Base-by-base conservation (phyloP, 2,329 filamentous ascomycete species). In the Fusarium phyllophilum region DNA sequence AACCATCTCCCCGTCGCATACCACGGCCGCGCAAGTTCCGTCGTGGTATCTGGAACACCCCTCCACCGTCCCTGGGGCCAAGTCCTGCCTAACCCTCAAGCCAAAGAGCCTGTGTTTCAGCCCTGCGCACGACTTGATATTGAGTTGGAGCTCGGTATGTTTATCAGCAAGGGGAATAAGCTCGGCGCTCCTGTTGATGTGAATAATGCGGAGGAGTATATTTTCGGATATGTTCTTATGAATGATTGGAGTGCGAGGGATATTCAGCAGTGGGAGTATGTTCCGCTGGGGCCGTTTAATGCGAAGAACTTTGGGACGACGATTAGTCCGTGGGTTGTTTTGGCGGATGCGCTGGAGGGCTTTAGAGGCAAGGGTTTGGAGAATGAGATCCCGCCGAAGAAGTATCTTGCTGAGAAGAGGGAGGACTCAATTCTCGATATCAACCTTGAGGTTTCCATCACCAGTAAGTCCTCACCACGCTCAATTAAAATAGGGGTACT, bases 1-100 rank as follows among this genome's bases (percentile, higher is more conserved):
- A 93, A 89, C 65, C 92, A 95, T 76, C 85, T 96, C 0, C 94
- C 94, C 0, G 92, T 96, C 6, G 94, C 90, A 6, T 96, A 96
- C 77, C 93, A 96, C 79, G 92, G 93, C 12, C 89, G 94, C 61
- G 91, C 93, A 12, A 93, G 91, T 14, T 93, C 91, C 6, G 88
- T 96, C 13, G 92, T 95, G 3, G 86, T 93, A 8, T 94, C 92
- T 0, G 93, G 92, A 15, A 94, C 93, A 0, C 88, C 90, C 0
- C 89, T 96, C 67, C 86, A 88, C 39, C 87, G 94, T 31, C 94
- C 94, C 0, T 89, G 90, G 69, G 94, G 93, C 2, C 94, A 96
- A 80, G 91, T 94, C 59, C 83, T 95, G 17, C 75, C 74, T 31
- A 79, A 81, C 52, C 81, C 83, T 4, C 88, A 71, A 83, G 89